Base-by-base conservation (phyloP, 2,329 filamentous ascomycete species). In the Ceratocystis destructans region DNA sequence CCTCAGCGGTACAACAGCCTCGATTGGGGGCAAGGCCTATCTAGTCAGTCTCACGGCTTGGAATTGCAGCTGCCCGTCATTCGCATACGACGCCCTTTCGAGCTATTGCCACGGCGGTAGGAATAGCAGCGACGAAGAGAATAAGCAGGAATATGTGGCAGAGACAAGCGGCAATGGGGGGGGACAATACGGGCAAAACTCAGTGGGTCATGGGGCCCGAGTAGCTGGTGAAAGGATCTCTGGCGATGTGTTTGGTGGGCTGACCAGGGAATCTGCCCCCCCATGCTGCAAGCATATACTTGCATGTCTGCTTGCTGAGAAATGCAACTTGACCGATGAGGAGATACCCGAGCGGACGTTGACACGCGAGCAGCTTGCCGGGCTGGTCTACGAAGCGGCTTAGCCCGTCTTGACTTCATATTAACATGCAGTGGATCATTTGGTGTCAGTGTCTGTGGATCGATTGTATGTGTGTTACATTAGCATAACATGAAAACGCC, bases 51-150 rank as follows among this genome's bases (percentile, higher is more conserved):
- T 92, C 1, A 71, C 74, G 0, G 84, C 87, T 1, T 97, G 94
- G 94, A 91, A 88, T 74, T 99, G 94, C 75, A 89, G 85, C 0
- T 99, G 94, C 77, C 87, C 91, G 2, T 86, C 85, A 1, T 97
- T 97, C 74, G 82, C 87, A 0, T 86, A 95, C 69, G 79, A 86
- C 22, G 83, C 87, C 1, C 92, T 91, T 70, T 79, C 71, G 25
- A 68, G 64, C 8, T 45, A n/a, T 55, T 15, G 3, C 37, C 25
- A n/a, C 37, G 62, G 22, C 31, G 8, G 3, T 6, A 22, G 17
- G 17, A 20, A 20, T 10, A 28, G 20, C 25, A n/a, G n/a, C 41
- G 62, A 64, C 37, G 28, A 12, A 17, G 62, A 53, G 12, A 12
- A 41, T 15, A 25, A 53, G 45, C 17, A 48, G 3, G 20, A 22